Conservation (phyloP, 129 eudicot species). For the Pulicaria dysenterica region DNA sequence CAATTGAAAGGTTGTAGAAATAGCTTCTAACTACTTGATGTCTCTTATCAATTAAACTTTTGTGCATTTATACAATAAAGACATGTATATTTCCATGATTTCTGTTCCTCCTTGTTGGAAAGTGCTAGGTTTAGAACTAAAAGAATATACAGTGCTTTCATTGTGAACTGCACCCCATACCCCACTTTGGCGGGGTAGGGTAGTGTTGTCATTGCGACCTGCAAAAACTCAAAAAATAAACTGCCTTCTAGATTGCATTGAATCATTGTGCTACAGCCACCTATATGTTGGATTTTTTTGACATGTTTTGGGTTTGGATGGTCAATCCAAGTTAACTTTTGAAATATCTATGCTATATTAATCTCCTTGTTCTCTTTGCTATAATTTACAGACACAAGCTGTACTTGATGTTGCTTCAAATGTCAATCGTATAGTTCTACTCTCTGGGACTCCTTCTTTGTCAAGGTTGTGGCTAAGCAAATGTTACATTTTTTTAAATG, state of each 20-base stretch:
- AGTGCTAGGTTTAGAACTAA: no score
- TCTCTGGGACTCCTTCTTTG: conserved; percentile 96
- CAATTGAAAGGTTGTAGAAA: no score
- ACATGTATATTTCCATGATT: no score
- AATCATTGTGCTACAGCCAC: conserved; percentile 1
- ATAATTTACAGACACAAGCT: conserved; percentile 61
- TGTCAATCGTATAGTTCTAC: conserved; percentile 69
- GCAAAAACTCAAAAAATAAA: background rate
- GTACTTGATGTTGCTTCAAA: conserved; percentile 79
- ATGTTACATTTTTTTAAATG: conserved; percentile 8
- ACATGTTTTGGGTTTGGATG: conserved; percentile 12
- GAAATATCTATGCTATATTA: conserved; percentile 1
- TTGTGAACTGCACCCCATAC: no score
- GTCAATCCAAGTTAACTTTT: conserved; percentile 16
- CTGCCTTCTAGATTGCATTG: conserved; percentile 2
- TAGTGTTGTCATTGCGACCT: background rate
- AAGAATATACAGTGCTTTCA: no score
- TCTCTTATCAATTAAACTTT: no score
- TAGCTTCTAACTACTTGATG: no score
- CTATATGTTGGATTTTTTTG: conserved; percentile 7
- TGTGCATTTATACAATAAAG: no score
- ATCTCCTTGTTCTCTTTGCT: conserved; percentile 18
- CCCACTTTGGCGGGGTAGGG: no score
- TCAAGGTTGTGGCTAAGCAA: conserved; percentile 73
- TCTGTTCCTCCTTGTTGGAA: no score